Evolutionary conservation across 805 yeast genomes (phyloP), one percentile per base, ranked within the genome.

Genomic region (Kuraishia ogatae): DNA sequence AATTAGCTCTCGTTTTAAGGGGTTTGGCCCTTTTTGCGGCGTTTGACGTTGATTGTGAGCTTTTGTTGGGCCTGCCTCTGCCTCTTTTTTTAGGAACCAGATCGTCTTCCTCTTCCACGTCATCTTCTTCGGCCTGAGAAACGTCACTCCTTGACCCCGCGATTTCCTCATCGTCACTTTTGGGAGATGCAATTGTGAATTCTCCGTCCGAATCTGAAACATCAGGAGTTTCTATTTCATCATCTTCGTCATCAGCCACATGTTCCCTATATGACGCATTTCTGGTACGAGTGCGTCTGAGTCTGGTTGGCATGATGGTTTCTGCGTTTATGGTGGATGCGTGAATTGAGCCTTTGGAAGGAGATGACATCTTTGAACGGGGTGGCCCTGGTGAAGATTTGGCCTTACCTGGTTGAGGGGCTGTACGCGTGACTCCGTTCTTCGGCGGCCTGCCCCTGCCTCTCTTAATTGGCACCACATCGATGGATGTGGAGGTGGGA

Each of bases 341-440:
- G 23, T n/a, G 53, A 48, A 24, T 50, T 57, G 10, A 50, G 1
- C 59, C 58, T 3, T 57, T 57, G 11, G 61, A 54, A 11, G 60
- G 58, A 8, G 59, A 56, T 35, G 55, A 51, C 19, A 60, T 57
- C 50, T 54, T 57, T 7, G 59, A 58, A 4, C 58, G 56, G 10
- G 49, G 20, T 26, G 54, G 4, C 39, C 20, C 53, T 46, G 23
- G 50, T 46, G 26, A 46, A 54, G 23, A 8, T 17, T 13, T 26
- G 50, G 5, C 21, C 22, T 52, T 39, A 4, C 2, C 20, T 2
- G 47, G 26, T 4, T 11, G 24, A n/a, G 43, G 3, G 13, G n/a
- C 17, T 10, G 19, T 48, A 7, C 39, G 48, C n/a, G 48, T n/a
- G 20, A 50, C 19, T 13, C 26, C 39, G n/a, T 35, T n/a, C 39